A percentile compares a stretch with the other conserved stretches of the same genome.
Evolutionary conservation across 2,329 filamentous ascomycete species (phyloP).

Genomic region (Stagonosporopsis tanaceti): DNA sequence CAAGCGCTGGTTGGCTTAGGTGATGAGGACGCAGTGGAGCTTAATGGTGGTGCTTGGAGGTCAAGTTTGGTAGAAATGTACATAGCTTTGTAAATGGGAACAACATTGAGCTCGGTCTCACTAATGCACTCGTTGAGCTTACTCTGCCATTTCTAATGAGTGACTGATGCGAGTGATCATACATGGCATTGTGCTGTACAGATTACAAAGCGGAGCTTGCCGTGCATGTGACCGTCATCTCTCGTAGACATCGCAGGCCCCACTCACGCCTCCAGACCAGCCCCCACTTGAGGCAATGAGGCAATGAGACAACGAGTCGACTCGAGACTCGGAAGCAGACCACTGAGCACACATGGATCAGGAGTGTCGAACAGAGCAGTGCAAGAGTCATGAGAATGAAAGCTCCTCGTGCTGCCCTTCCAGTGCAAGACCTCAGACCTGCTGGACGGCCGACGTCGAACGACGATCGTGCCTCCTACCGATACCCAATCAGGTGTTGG

Average conservation of each 20-base stretch:
- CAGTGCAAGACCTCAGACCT: not conserved
- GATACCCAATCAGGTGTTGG: slow-evolving; percentile 20
- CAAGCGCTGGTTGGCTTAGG: slow-evolving; percentile 26
- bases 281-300: slow-evolving; percentile 15
- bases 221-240: slow-evolving; percentile 18
- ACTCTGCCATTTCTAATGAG: not conserved
- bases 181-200: no score
- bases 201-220: slow-evolving; percentile 5
- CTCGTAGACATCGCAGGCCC: slow-evolving; percentile 7
- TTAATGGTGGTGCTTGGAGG: not conserved
- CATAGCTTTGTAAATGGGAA: slow-evolving; percentile 15
- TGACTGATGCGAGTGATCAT: no score
- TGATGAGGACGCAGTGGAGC: not conserved
- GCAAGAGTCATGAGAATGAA: no score
- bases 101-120: slow-evolving; percentile 16
- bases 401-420: slow-evolving; percentile 1
- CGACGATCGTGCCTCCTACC: slow-evolving; percentile 14
- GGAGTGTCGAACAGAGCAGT: not conserved
- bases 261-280: slow-evolving; percentile 12
- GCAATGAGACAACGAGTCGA: not conserved
- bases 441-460: slow-evolving; percentile 6
- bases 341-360: not conserved
- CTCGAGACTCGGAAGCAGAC: not conserved
- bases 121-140: slow-evolving; percentile 14
- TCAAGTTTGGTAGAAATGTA: not conserved